These are phyloP conservation scores for Saccharomycopsis hybrid DNA, from an alignment of 1,139 yeast genomes.

Conservation along the genomic window DNA sequence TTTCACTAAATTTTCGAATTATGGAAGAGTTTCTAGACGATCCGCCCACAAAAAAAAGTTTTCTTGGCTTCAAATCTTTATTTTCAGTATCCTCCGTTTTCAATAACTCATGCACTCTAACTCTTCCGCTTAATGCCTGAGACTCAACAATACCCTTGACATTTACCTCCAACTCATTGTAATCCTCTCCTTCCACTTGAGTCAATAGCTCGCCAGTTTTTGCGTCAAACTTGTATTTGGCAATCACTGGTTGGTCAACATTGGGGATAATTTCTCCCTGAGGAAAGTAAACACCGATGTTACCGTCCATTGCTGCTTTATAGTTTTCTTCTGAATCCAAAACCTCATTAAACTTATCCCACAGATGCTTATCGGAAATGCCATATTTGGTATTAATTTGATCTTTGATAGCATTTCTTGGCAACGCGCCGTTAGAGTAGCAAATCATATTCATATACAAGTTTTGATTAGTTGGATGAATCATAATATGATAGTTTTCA, in stretches of 20 bases:
- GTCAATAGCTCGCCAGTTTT: constrained; percentile 29
- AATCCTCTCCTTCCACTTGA: constrained; percentile 24
- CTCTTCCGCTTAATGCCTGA: constrained; percentile 78
- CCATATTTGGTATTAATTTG: constrained; percentile 44
- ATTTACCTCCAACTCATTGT: constrained; percentile 48
- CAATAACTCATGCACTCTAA: constrained; percentile 36
- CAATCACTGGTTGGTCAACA: constrained; percentile 34
- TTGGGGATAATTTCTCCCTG: constrained; percentile 86
- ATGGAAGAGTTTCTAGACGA: constrained; percentile 69
- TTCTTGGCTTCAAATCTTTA: constrained; percentile 44
- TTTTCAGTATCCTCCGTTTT: constrained; percentile 4
- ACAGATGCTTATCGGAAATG: constrained; percentile 32
- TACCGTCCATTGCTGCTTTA: constrained; percentile 28
- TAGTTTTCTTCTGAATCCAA: constrained; percentile 29
- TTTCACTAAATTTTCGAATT: constrained; percentile 60
- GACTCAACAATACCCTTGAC: constrained; percentile 77
- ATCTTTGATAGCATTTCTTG: constrained; percentile 73
- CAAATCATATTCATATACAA: constrained; percentile 95
- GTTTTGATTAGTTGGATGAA: constrained; percentile 73
- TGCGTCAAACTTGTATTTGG: constrained; percentile 43
- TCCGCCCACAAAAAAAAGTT: constrained; percentile 82
- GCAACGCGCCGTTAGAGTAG: constrained; percentile 85
- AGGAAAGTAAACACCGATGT: constrained; percentile 80
- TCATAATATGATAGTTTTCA: constrained; percentile 76
- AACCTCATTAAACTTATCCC: constrained; percentile 63